Conservation (phyloP, 805 yeast species). For the Candida takata region DNA sequence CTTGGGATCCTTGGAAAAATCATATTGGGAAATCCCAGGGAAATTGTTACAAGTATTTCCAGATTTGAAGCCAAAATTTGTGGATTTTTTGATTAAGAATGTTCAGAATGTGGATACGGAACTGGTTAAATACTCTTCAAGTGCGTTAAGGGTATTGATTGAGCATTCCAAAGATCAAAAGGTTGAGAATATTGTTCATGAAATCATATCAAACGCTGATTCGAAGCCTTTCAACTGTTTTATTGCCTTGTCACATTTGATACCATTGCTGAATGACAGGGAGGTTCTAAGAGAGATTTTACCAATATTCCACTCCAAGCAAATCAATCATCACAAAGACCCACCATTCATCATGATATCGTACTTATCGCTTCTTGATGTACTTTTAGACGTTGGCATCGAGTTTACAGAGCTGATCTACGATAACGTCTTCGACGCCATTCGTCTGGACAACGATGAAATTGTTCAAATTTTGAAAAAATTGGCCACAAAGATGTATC, state of each 20-base stretch:
- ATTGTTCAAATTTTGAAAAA: constrained; percentile 4
- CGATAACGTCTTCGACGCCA: constrained; percentile 17
- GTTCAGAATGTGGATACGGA: constrained; percentile 35
- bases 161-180: constrained; percentile 1
- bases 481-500: constrained; percentile 10
- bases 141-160: constrained; percentile 25
- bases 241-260: constrained; percentile 17
- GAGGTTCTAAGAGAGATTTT: not conserved
- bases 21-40: constrained; percentile 34
- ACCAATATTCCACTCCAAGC: constrained; percentile 8
- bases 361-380: constrained; percentile 21
- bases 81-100: constrained; percentile 26
- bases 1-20: constrained; percentile 35
- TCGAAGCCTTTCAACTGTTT: constrained; percentile 13
- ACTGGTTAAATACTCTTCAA: constrained; percentile 35
- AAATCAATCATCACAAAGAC: constrained; percentile 20
- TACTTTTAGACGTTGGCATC: constrained; percentile 4
- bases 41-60: constrained; percentile 22
- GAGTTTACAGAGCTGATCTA: constrained; percentile 3
- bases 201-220: constrained; percentile 6
- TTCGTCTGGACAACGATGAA: constrained; percentile 14
- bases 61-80: constrained; percentile 21
- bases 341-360: constrained; percentile 17
- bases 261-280: constrained; percentile 7
- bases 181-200: not conserved